Evolutionary conservation across 1,284 basidiomycete species (phyloP), one percentile per base, ranked within the genome.

Genomic region (Irpex rosettiformis): DNA sequence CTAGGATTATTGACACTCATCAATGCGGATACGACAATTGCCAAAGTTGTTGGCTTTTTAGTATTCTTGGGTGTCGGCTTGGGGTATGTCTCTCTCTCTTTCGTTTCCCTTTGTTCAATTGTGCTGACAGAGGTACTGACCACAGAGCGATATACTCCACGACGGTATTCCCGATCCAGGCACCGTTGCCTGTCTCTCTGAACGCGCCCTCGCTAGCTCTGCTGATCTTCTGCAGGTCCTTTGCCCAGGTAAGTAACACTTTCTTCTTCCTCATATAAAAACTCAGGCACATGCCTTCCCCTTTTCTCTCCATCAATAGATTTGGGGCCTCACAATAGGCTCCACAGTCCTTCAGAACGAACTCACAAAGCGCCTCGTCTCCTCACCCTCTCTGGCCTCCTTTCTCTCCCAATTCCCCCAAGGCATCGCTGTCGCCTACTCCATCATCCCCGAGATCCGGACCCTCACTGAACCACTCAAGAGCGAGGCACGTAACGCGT

Each of bases 131-230:
- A 10, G 8, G 30, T 16, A 37, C 16, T n/a, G n/a, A n/a, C n/a
- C n/a, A 37, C 16, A 37, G 30, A 37, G 30, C 30, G 30, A 37
- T 37, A 37, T 37, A 37, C 30, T 37, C 30, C 21, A 24, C 51
- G 24, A 43, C 51, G 18, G 37, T 54, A n/a, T 58, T 53, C 51
- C 56, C 56, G 7, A 37, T 58, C 10, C 37, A 54, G 28, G 27
- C 56, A 10, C 51, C 56, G 10, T 37, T 58, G 30, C 51, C 56
- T 13, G 52, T 54, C 11, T 33, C 56, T 13, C 22, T 27, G n/a
- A 58, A 58, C 24, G 56, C 56, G 16, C 52, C 21, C 21, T 51
- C 56, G 51, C 16, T 58, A 24, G 51, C 56, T 10, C 43, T 58
- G 10, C 30, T 37, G n/a, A 30, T n/a, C 11, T 58, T 53, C 56